phyloP scores from a whole-genome alignment of 768 basidiomycete species.

The Lentinula sp. region DNA sequence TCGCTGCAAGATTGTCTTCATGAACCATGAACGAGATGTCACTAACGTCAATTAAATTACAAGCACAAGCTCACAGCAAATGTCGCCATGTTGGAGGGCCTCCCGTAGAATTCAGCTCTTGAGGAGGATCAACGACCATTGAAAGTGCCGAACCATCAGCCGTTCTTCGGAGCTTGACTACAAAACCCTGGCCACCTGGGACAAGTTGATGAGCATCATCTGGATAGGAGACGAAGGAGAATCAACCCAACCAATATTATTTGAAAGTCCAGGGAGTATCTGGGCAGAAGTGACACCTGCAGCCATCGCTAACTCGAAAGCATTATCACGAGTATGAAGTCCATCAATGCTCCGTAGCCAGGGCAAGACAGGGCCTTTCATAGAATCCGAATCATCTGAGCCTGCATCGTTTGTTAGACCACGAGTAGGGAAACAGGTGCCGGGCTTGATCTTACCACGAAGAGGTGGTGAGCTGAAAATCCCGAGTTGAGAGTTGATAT shows the following conservation, averaged over 20 bases:
- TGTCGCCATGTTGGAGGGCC: slow-evolving; percentile 65
- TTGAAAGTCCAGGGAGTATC: slow-evolving; percentile 70
- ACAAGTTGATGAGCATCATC: not conserved
- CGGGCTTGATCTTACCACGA: slow-evolving; percentile 25
- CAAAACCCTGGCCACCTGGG: slow-evolving; percentile 81
- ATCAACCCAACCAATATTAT: slow-evolving; percentile 56
- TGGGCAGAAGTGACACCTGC: slow-evolving; percentile 88
- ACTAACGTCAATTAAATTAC: no score
- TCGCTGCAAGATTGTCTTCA: slow-evolving; percentile 60
- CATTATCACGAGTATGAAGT: slow-evolving; percentile 80
- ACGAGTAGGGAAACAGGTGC: not conserved
- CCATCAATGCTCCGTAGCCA: slow-evolving; percentile 82
- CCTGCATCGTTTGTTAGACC: slow-evolving; percentile 22
- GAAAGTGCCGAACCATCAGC: slow-evolving; percentile 68
- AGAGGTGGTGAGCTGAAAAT: slow-evolving; percentile 55
- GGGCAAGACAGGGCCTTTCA: slow-evolving; percentile 62
- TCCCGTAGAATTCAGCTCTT: slow-evolving; percentile 38
- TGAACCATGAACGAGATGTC: not conserved
- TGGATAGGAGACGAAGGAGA: not conserved
- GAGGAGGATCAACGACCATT: slow-evolving; percentile 83
- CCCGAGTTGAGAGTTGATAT: slow-evolving; percentile 79
- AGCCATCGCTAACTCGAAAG: slow-evolving; percentile 66
- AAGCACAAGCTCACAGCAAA: slow-evolving; percentile 52
- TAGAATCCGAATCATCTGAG: slow-evolving; percentile 56
- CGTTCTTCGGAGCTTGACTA: slow-evolving; percentile 80